Percentiles rank a stretch among this genome's conserved stretches.
Evolutionary conservation across 805 yeast genomes (phyloP).

Genomic region (Candida michaelii): DNA sequence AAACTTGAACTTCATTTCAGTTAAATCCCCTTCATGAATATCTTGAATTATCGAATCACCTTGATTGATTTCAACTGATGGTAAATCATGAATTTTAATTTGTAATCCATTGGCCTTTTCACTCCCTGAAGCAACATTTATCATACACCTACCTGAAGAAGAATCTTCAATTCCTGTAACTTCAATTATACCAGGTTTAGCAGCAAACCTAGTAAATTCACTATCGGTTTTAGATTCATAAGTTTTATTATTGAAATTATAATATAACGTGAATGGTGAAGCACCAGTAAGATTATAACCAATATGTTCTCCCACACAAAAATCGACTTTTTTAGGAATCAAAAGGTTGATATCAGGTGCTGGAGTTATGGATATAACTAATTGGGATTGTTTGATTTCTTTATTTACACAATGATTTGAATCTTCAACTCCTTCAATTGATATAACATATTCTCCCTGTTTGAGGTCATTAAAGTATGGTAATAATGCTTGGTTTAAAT

Average conservation of each 20-base stretch:
- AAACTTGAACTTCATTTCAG: slow-evolving; percentile 79
- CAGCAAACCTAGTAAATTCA: slow-evolving; percentile 65
- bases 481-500: slow-evolving; percentile 8
- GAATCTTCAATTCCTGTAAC: slow-evolving; percentile 73
- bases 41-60: slow-evolving; percentile 77
- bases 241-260: slow-evolving; percentile 63
- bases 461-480: slow-evolving; percentile 16
- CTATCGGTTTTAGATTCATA: slow-evolving; percentile 55
- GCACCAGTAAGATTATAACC: slow-evolving; percentile 73
- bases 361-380: slow-evolving; percentile 66
- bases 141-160: slow-evolving; percentile 67
- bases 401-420: slow-evolving; percentile 64
- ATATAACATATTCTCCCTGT: slow-evolving; percentile 69
- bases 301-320: slow-evolving; percentile 92
- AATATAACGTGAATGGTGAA: slow-evolving; percentile 75
- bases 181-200: slow-evolving; percentile 74
- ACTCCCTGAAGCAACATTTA: slow-evolving; percentile 47
- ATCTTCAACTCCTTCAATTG: slow-evolving; percentile 61
- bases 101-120: slow-evolving; percentile 31
- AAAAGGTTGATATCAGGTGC: slow-evolving; percentile 62
- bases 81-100: slow-evolving; percentile 46
- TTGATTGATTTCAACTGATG: slow-evolving; percentile 78
- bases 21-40: slow-evolving; percentile 92
- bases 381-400: slow-evolving; percentile 39
- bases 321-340: slow-evolving; percentile 34